A percentile compares a stretch with the other conserved stretches of the same genome.
Evolutionary conservation across 1,139 yeast genomes (phyloP).

Genomic region (Blastobotrys buckinghamii): DNA sequence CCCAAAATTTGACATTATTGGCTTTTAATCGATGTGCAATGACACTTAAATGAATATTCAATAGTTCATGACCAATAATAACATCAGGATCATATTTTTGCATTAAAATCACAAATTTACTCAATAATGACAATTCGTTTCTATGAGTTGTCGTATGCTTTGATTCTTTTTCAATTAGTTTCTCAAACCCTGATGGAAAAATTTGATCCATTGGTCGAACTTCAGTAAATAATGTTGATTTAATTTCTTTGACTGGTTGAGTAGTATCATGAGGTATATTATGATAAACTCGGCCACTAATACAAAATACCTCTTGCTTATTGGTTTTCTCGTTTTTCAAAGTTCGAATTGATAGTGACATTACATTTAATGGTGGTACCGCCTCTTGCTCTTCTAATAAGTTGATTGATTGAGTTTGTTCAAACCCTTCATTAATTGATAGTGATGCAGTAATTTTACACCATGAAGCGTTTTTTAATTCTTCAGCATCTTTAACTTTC

Average conservation of each 20-base stretch:
- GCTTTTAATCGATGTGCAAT: constrained; percentile 78
- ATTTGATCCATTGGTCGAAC: constrained; percentile 61
- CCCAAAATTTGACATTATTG: constrained; percentile 62
- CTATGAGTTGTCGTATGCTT: constrained; percentile 33
- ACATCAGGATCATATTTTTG: constrained; percentile 84
- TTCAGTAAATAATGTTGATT: constrained; percentile 44
- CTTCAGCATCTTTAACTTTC: constrained; percentile 57
- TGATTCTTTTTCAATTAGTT: constrained; percentile 27
- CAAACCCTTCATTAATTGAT: constrained; percentile 7
- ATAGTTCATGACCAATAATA: constrained; percentile 80
- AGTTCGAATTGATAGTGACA: constrained; percentile 77
- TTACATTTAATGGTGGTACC: constrained; percentile 60
- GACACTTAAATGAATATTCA: constrained; percentile 71
- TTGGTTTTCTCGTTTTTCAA: constrained; percentile 63
- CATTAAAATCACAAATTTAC: constrained; percentile 59
- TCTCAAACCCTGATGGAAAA: constrained; percentile 70
- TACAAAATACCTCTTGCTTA: constrained; percentile 82
- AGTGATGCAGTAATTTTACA: constrained; percentile 55
- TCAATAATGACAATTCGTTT: constrained; percentile 67
- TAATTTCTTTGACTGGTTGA: constrained; percentile 30
- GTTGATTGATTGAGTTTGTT: constrained; percentile 41
- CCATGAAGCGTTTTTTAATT: constrained; percentile 66
- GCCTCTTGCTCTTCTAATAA: constrained; percentile 44
- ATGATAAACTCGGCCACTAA: constrained; percentile 58
- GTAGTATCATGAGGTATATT: constrained; percentile 57